Evolutionary conservation across 2,329 filamentous ascomycete species (phyloP).

Genomic region (Aspergillus unguis): DNA sequence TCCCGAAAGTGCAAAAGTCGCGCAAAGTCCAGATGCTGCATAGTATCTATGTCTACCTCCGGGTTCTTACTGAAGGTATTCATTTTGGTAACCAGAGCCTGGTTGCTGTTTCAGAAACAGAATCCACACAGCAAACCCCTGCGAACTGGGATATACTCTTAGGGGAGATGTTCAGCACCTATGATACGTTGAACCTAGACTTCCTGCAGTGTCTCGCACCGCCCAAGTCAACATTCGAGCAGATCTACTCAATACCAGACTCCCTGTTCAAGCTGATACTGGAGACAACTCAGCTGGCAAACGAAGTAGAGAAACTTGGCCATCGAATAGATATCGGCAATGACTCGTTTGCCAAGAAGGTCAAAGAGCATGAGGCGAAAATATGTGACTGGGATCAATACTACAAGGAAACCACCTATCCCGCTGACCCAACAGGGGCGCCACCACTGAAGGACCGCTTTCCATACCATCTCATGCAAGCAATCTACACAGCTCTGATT

Average conservation of each 20-base stretch:
- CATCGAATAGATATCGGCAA: background rate
- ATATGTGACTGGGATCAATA: conserved; percentile 8
- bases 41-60: conserved; percentile 9
- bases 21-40: conserved; percentile 11
- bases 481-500: conserved; percentile 5
- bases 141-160: conserved; percentile 2
- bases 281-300: conserved; percentile 6
- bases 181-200: background rate
- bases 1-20: conserved; percentile 5
- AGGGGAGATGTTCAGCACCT: background rate
- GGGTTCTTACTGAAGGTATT: conserved; percentile 5
- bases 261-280: conserved; percentile 8
- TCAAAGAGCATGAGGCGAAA: conserved; percentile 1
- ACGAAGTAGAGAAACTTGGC: background rate
- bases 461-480: conserved; percentile 7
- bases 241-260: conserved; percentile 5
- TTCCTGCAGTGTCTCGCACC: conserved; percentile 4
- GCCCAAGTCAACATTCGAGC: conserved; percentile 6
- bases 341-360: background rate
- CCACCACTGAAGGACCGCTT: conserved; percentile 3
- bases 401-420: conserved; percentile 1
- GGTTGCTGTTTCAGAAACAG: background rate
- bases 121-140: background rate
- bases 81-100: background rate
- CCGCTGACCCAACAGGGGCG: background rate